Conservation (phyloP, 257 asterid genomes). For the Ehretia macrophylla region DNA sequence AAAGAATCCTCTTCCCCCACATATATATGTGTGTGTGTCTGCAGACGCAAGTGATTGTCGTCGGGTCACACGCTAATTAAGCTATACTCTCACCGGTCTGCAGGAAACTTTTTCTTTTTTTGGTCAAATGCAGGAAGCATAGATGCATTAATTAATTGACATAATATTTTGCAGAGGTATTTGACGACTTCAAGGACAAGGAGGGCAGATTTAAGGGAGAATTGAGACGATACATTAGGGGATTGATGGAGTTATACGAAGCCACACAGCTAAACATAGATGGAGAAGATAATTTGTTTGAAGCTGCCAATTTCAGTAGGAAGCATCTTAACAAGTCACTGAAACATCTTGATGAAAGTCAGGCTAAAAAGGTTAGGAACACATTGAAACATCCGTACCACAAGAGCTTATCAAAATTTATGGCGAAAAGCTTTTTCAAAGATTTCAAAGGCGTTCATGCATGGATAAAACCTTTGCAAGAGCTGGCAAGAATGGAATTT, state of each 20-base stretch:
- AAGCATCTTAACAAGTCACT: slow-evolving; percentile 8
- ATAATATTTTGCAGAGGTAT: slow-evolving; percentile 26
- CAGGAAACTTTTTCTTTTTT: too few relatives aligned
- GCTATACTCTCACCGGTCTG: too few relatives aligned
- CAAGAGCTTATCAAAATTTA: slow-evolving; percentile 28
- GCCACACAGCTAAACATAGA: slow-evolving; percentile 43
- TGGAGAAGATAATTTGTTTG: slow-evolving; percentile 43
- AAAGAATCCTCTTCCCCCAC: too few relatives aligned
- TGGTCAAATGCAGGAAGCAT: too few relatives aligned
- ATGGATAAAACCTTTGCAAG: slow-evolving; percentile 23
- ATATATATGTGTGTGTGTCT: too few relatives aligned
- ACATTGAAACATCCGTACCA: slow-evolving; percentile 40
- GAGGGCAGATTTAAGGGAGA: slow-evolving; percentile 25
- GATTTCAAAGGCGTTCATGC: slow-evolving; percentile 7
- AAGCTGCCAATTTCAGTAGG: slow-evolving; percentile 33
- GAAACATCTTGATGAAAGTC: not conserved
- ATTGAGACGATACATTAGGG: slow-evolving; percentile 15
- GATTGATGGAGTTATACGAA: slow-evolving; percentile 39
- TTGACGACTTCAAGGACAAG: slow-evolving; percentile 31
- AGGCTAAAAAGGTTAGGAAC: slow-evolving; percentile 7
- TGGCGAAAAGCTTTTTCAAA: slow-evolving; percentile 1
- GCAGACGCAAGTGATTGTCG: too few relatives aligned
- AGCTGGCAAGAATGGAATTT: slow-evolving; percentile 30
- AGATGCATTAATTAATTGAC: not conserved
- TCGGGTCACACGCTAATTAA: too few relatives aligned